These are phyloP conservation scores for Nothophytophthora sp. DNA, from an alignment of 352 stramenopile species.

Conservation along the genomic window DNA sequence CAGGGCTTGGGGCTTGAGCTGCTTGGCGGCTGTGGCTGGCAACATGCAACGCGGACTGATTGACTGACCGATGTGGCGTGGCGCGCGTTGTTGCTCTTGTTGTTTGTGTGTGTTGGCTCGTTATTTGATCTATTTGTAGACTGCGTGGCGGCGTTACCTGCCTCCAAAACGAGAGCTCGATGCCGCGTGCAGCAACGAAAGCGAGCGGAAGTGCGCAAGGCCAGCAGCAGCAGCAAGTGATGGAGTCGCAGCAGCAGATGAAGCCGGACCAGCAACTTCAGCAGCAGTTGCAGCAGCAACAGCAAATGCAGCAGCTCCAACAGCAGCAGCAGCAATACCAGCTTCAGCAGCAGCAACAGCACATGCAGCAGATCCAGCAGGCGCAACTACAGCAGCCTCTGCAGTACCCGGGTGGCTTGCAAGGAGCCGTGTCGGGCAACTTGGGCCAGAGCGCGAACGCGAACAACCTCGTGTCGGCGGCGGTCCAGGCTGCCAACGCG, in stretches of 20 bases:
- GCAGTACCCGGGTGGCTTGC: constrained; percentile 35
- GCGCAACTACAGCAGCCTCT: constrained; percentile 39
- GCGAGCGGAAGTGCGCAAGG: not conserved
- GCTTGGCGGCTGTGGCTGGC: too few relatives aligned
- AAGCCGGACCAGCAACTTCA: constrained; percentile 19
- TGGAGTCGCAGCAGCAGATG: constrained; percentile 26
- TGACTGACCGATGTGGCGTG: too few relatives aligned
- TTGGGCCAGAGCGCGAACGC: constrained; percentile 32
- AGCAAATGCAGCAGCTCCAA: constrained; percentile 30
- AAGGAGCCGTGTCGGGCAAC: constrained; percentile 20
- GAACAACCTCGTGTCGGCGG: constrained; percentile 41
- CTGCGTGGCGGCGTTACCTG: not conserved
- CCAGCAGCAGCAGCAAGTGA: constrained; percentile 7
- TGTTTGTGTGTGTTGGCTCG: too few relatives aligned
- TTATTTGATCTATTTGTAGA: not conserved
- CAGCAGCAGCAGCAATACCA: constrained; percentile 31
- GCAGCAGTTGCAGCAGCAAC: constrained; percentile 34
- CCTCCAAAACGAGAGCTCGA: not conserved
- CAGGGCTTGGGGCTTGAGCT: too few relatives aligned
- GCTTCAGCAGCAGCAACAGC: constrained; percentile 32
- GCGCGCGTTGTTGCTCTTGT: too few relatives aligned
- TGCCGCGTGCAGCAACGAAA: not conserved
- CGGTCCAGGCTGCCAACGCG: constrained; percentile 41
- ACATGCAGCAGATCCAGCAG: constrained; percentile 24
- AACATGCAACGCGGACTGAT: too few relatives aligned